These are phyloP conservation scores for Termitomyces sp. DNA, from an alignment of 768 basidiomycete genomes.

Conservation along the genomic window DNA sequence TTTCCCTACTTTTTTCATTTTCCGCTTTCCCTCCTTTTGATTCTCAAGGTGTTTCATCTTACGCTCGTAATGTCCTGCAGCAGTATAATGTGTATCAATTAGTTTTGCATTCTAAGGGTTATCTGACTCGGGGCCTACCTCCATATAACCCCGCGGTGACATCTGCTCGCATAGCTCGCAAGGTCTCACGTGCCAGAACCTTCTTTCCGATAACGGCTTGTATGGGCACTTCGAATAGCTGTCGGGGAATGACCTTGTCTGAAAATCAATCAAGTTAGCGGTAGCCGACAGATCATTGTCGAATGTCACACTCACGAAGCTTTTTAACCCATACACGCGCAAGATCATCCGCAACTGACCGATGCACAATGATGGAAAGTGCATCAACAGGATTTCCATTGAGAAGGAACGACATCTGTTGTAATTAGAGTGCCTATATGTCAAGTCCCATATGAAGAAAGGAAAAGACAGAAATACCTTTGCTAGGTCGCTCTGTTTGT, in stretches of 20 bases:
- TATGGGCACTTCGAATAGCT: slow-evolving; percentile 93
- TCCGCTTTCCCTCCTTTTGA: slow-evolving; percentile 91
- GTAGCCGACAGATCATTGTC: neutral
- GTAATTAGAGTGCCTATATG: neutral
- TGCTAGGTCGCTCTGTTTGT: slow-evolving; percentile 72
- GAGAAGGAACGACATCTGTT: slow-evolving; percentile 85
- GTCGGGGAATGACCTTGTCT: slow-evolving; percentile 92
- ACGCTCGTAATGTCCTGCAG: slow-evolving; percentile 83
- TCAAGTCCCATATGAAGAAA: neutral
- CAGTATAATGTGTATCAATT: neutral
- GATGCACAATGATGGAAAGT: slow-evolving; percentile 87
- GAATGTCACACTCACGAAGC: slow-evolving; percentile 59
- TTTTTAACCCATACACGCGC: slow-evolving; percentile 89
- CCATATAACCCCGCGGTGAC: slow-evolving; percentile 95
- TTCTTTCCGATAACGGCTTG: slow-evolving; percentile 89
- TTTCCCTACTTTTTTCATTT: slow-evolving; percentile 83
- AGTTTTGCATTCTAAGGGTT: neutral
- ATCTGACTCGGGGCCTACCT: slow-evolving; percentile 37
- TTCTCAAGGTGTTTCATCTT: slow-evolving; percentile 86
- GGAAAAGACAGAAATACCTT: slow-evolving; percentile 51
- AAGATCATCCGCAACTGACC: slow-evolving; percentile 68
- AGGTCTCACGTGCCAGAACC: slow-evolving; percentile 85
- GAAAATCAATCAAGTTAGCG: slow-evolving; percentile 4
- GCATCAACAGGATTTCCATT: slow-evolving; percentile 92
- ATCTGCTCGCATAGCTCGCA: slow-evolving; percentile 84